Percentiles rank a stretch among this genome's conserved stretches.
Conservation (phyloP, 352 stramenopile genomes). For the Globisporangium spinosum region DNA sequence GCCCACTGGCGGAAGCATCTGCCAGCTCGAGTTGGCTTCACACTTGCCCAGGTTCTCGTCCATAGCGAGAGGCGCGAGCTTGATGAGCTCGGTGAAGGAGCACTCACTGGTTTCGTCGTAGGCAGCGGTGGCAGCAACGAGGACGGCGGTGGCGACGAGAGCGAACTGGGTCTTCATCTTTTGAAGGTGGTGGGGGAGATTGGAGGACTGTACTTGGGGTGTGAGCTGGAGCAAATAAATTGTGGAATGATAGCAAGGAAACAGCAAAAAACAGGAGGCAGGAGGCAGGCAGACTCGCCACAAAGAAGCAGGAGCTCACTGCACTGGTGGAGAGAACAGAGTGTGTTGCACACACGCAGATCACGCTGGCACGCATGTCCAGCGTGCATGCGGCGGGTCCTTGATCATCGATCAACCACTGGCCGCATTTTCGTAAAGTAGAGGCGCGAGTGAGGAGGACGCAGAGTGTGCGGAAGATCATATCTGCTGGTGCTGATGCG, state of each 20-base stretch:
- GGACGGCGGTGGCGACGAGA: conserved; percentile 4
- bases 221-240: conserved; percentile 13
- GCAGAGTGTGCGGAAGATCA: background rate
- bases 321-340: background rate
- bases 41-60: conserved; percentile 20
- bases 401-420: background rate
- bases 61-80: conserved; percentile 12
- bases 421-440: background rate
- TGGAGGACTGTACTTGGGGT: conserved; percentile 6
- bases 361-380: background rate
- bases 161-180: conserved; percentile 19
- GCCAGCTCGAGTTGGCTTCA: conserved; percentile 25
- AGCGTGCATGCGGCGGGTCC: background rate
- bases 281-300: background rate
- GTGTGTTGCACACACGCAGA: background rate
- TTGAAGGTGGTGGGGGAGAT: background rate
- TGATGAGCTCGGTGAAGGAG: conserved; percentile 15
- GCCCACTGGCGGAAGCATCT: conserved; percentile 27
- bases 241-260: conserved; percentile 14
- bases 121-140: conserved; percentile 4
- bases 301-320: background rate
- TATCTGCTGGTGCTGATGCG: background rate
- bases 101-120: conserved; percentile 15
- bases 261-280: background rate
- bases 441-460: background rate